Base-by-base conservation (phyloP, 2,329 filamentous ascomycete species). In the Arthrobotrys sphaeroides region DNA sequence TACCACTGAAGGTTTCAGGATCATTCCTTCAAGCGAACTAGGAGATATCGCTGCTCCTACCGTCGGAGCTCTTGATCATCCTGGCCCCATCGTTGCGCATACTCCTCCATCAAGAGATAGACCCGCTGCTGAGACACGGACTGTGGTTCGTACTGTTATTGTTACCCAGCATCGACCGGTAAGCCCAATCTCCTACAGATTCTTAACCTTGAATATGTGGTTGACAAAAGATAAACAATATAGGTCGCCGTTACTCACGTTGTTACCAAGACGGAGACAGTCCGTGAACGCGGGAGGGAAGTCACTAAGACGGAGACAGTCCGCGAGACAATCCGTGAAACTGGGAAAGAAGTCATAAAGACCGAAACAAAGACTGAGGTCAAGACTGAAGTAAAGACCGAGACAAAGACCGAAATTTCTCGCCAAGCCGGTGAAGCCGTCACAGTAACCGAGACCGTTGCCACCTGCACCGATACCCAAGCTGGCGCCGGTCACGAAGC, bases 1-100 rank as follows among this genome's bases (percentile, higher is more conserved):
- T 24, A 55, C 70, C 3, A 74, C 70, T 20, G 69, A 73, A 18
- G 68, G 68, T 6, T 73, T 73, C 26, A 62, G 47, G n/a, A 43
- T 73, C 13, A 73, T 73, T 16, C 45, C 68, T 20, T 59, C 68
- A 0, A 62, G 68, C 38, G 49, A 51, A 33, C 40, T 73, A n/a
- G 59, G 47, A 24, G 36, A 18, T 22, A 22, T 16, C 10, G 38
- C 40, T 18, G 33, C 24, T 7, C 28, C 40, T 1, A 40, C 40
- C 9, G 33, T 24, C 42, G 43, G n/a, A 16, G 65, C 20, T 13
- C 7, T 55, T 20, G 26, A 70, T 3, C 45, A 70, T 38, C 53
- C 49, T n/a, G 9, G 45, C 26, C 9, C 24, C 38, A 7, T n/a
- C n/a, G 26, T 68, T 40, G 28, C 51, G 18, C 33, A 65, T 28